Evolutionary conservation across 2,329 filamentous ascomycete species (phyloP).

Genomic region (Colletotrichum sp.): DNA sequence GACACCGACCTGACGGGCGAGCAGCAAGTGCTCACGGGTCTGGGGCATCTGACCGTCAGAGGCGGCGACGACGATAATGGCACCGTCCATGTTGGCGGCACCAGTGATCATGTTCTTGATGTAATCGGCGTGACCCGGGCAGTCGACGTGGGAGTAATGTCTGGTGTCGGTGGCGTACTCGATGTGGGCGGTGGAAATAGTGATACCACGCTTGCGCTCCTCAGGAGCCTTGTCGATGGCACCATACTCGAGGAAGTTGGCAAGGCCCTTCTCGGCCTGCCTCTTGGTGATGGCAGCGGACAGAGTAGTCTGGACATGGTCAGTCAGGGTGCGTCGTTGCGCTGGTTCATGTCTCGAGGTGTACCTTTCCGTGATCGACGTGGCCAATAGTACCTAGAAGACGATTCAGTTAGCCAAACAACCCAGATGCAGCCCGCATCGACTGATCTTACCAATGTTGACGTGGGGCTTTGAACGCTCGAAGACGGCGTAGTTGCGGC

Average conservation of each 20-base stretch:
- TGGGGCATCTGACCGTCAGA: constrained; percentile 99
- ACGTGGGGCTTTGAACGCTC: constrained; percentile 96
- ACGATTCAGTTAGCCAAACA: constrained; percentile 21
- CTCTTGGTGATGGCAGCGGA: constrained; percentile 99
- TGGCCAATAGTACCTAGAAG: constrained; percentile 89
- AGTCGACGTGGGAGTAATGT: constrained; percentile 99
- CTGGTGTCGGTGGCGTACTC: constrained; percentile 94
- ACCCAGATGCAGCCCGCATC: background rate
- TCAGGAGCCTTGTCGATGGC: constrained; percentile 99
- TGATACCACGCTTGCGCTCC: constrained; percentile 99
- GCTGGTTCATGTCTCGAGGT: background rate
- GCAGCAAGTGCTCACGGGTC: constrained; percentile 96
- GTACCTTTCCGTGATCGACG: constrained; percentile 99
- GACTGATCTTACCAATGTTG: constrained; percentile 77
- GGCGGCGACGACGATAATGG: constrained; percentile 97
- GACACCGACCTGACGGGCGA: constrained; percentile 97
- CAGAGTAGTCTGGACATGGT: constrained; percentile 80
- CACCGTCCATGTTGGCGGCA: constrained; percentile 98
- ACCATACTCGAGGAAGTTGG: constrained; percentile 96
- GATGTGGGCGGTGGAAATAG: constrained; percentile 97
- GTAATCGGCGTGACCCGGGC: constrained; percentile 99
- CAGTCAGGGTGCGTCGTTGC: constrained; percentile 11
- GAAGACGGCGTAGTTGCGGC: constrained; percentile 72
- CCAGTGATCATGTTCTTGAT: constrained; percentile 99
- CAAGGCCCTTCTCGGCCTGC: constrained; percentile 92